A percentile compares a stretch with the other conserved stretches of the same genome.
Conservation (phyloP, 129 eudicot genomes). For the Flaveria bidentis region DNA sequence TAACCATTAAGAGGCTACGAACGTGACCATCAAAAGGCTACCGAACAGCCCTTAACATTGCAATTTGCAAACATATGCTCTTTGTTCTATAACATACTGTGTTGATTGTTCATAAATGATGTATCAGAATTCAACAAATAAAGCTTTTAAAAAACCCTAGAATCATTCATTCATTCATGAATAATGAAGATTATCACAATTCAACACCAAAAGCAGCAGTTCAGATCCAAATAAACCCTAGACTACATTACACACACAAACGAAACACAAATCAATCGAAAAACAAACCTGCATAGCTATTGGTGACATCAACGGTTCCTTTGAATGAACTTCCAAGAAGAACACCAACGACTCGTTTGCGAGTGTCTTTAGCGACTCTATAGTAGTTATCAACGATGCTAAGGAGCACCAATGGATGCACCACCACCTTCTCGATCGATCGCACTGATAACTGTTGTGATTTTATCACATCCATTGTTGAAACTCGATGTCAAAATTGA, state of each 20-base stretch:
- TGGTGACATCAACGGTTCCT: slow-evolving; percentile 92
- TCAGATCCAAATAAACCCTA: slow-evolving; percentile 15
- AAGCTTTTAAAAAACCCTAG: no score
- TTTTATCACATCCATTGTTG: slow-evolving; percentile 79
- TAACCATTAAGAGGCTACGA: no score
- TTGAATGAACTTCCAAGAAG: slow-evolving; percentile 78
- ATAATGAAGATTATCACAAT: background rate
- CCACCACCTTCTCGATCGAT: slow-evolving; percentile 87
- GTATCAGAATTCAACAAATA: no score
- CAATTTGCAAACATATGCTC: background rate
- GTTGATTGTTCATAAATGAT: background rate
- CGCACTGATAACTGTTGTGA: slow-evolving; percentile 79
- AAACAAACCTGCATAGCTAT: slow-evolving; percentile 78
- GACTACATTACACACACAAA: background rate
- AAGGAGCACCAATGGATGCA: slow-evolving; percentile 83
- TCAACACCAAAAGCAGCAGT: background rate
- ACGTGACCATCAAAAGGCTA: no score
- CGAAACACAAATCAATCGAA: background rate
- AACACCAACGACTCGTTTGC: slow-evolving; percentile 91
- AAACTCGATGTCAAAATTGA: background rate
- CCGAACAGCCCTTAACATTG: background rate
- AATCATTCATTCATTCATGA: background rate
- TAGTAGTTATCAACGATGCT: slow-evolving; percentile 97
- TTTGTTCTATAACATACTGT: background rate
- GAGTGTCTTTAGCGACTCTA: slow-evolving; percentile 87